phyloP scores from a whole-genome alignment of 1,284 basidiomycete species.

The Ceratobasidium sp. region DNA sequence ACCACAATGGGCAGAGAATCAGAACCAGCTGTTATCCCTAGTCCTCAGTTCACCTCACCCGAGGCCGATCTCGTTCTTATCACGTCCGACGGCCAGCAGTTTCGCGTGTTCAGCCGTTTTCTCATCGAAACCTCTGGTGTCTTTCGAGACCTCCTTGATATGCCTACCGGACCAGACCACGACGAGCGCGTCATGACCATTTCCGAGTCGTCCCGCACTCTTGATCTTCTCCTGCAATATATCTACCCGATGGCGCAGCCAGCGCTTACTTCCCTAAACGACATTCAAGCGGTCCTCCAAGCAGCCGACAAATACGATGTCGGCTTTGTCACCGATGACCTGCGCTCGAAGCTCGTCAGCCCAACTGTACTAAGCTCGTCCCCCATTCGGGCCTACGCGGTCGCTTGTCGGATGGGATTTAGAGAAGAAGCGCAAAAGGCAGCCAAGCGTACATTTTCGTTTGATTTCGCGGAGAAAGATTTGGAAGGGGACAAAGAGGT shows the following conservation, averaged over 20 bases:
- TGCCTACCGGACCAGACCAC: slow-evolving; percentile 26
- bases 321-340: slow-evolving; percentile 38
- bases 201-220: slow-evolving; percentile 31
- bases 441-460: slow-evolving; percentile 38
- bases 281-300: slow-evolving; percentile 35
- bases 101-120: slow-evolving; percentile 43
- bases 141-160: slow-evolving; percentile 39
- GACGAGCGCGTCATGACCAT: slow-evolving; percentile 40
- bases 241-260: slow-evolving; percentile 46
- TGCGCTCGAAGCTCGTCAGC: slow-evolving; percentile 34
- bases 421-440: slow-evolving; percentile 39
- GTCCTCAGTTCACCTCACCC: slow-evolving; percentile 43
- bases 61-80: slow-evolving; percentile 45
- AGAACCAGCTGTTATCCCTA: not conserved
- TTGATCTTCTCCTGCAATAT: slow-evolving; percentile 42
- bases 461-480: slow-evolving; percentile 44
- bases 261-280: slow-evolving; percentile 11
- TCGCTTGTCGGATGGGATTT: slow-evolving; percentile 42
- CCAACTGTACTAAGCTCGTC: slow-evolving; percentile 24
- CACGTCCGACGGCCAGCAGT: slow-evolving; percentile 32
- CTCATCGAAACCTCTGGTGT: slow-evolving; percentile 44
- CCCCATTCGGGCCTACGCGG: slow-evolving; percentile 31
- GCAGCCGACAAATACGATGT: slow-evolving; percentile 45
- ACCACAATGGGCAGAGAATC: slow-evolving; percentile 26
- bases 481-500: slow-evolving; percentile 35